phyloP scores from a whole-genome alignment of 129 eudicot species.

The Artemisia annua region DNA sequence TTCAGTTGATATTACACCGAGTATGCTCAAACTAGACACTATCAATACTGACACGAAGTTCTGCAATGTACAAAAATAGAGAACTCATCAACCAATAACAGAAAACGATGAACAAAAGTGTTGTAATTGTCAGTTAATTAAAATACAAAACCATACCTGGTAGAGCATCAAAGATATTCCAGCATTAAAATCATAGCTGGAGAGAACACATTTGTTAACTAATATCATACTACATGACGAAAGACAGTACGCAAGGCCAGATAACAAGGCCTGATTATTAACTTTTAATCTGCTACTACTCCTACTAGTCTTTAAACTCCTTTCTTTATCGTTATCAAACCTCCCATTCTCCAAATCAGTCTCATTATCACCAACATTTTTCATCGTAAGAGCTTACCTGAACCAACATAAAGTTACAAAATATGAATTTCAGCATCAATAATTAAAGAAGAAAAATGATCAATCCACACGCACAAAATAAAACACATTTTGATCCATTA shows the following conservation, averaged over 20 bases:
- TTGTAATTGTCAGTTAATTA: background rate
- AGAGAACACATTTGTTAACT: constrained; percentile 91
- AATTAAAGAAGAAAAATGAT: background rate
- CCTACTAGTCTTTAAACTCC: constrained; percentile 36
- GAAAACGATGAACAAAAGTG: background rate
- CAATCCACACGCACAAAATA: background rate
- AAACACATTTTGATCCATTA: constrained; percentile 11
- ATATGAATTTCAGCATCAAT: background rate
- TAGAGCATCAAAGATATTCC: constrained; percentile 97
- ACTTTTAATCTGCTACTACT: constrained; percentile 49
- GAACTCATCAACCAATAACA: constrained; percentile 25
- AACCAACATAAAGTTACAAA: constrained; percentile 5
- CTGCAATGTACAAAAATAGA: constrained; percentile 44
- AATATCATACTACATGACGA: constrained; percentile 98
- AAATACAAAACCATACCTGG: constrained; percentile 57
- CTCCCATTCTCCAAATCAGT: constrained; percentile 73
- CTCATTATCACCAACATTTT: constrained; percentile 45
- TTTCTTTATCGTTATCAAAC: constrained; percentile 60
- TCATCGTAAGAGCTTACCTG: constrained; percentile 60
- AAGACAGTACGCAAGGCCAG: constrained; percentile 89
- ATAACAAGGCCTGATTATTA: constrained; percentile 70
- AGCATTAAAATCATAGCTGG: constrained; percentile 94
- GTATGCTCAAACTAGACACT: constrained; percentile 65
- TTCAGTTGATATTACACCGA: constrained; percentile 84
- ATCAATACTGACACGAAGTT: constrained; percentile 81